Base-by-base conservation (phyloP, 1,139 yeast species). In the Zygoascus hellenicus region DNA sequence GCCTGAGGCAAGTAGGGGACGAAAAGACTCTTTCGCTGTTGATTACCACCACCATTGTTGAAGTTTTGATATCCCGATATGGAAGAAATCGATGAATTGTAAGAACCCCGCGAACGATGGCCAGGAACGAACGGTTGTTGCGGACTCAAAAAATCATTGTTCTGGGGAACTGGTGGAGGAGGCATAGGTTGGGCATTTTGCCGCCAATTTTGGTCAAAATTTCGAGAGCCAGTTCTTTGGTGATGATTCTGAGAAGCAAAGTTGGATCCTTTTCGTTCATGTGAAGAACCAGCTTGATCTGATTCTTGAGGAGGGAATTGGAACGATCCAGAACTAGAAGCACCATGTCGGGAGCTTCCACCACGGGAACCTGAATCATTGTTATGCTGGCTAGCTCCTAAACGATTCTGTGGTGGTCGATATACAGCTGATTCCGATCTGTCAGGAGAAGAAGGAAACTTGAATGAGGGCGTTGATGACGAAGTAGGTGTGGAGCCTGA, bases 1-100 rank as follows among this genome's bases (percentile, higher is more conserved):
- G 90, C 85, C 61, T 92, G 98, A 3, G 97, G 96, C 51, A 92
- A 75, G 62, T 92, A 92, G 5, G 98, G 98, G 28, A 97, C 96
- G 69, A 92, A 92, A 48, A 92, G 75, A 0, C 96, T 86, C 62
- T 90, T 92, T 58, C 98, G 79, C 38, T 60, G 66, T 11, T 60
- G 65, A 15, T 58, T 58, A 15, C 74, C 72, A 33, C 54, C 56
- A 14, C 48, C 49, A 11, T 40, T 45, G 42, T 49, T 46, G 32
- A 52, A 61, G 31, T 57, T 54, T 16, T 56, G 53, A 48, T 61
- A 65, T 2, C 63, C 65, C 39, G 57, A 59, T 39, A 62, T 64
- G 39, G 92, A 83, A 1, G 89, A 81, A 34, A 82, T 74, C 0
- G 88, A 79, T 0, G 89, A 80, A 28, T 79, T 81, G 56, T 82